Evolutionary conservation across 768 basidiomycete species (phyloP).

Genomic region (Mycena vulgaris): DNA sequence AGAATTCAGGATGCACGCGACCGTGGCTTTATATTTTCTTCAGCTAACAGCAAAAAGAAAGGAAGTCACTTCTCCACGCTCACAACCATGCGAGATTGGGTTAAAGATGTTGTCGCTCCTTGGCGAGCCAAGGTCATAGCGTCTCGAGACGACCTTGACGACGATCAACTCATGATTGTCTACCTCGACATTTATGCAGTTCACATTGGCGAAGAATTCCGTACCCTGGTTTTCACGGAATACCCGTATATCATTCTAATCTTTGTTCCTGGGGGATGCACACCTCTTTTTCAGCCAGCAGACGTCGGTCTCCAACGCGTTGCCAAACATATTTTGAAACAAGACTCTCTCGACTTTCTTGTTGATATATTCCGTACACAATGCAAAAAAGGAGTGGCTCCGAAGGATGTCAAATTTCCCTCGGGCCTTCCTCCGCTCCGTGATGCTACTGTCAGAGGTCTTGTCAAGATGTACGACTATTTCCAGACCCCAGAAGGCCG

Average conservation of each 20-base stretch:
- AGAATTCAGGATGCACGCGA: not conserved
- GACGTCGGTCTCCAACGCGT: not conserved
- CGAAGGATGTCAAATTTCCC: slow-evolving; percentile 1
- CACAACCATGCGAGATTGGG: too few species aligned
- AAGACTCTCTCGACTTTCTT: not conserved
- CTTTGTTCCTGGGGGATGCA: not conserved
- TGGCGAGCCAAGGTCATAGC: not conserved
- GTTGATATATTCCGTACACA: not conserved
- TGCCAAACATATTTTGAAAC: slow-evolving; percentile 6
- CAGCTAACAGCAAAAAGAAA: too few species aligned
- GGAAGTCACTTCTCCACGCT: too few species aligned
- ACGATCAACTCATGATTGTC: not conserved
- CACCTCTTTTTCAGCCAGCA: not conserved
- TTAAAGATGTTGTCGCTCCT: too few species aligned
- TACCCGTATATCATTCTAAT: slow-evolving; percentile 5
- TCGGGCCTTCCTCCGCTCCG: not conserved
- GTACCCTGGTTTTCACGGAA: not conserved
- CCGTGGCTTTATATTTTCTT: too few species aligned
- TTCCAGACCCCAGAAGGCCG: not conserved
- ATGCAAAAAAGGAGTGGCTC: not conserved
- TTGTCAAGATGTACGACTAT: not conserved
- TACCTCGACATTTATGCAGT: slow-evolving; percentile 2
- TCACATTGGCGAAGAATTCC: slow-evolving; percentile 1
- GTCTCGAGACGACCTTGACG: not conserved
- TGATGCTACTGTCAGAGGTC: not conserved